phyloP scores from a whole-genome alignment of 257 asterid species.

The Solanum medicagineum region DNA sequence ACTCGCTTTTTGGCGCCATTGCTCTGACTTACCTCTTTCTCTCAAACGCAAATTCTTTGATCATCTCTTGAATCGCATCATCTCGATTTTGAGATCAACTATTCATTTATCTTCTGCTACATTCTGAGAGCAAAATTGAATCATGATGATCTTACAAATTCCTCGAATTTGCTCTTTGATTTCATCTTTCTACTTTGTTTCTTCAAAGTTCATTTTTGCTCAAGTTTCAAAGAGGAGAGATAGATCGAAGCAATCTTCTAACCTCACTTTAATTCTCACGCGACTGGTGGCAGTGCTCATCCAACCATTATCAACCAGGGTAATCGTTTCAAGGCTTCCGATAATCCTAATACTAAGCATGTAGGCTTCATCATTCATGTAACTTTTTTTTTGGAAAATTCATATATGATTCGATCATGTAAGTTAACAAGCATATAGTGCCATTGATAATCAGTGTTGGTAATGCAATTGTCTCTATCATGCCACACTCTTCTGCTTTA shows the following conservation, averaged over 20 bases:
- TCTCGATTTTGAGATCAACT: constrained; percentile 1
- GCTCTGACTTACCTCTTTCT: not conserved
- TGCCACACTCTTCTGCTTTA: not conserved
- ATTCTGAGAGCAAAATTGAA: not conserved
- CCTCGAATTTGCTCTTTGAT: constrained; percentile 2
- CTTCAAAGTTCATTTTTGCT: constrained; percentile 7
- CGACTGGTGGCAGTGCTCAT: constrained; percentile 48
- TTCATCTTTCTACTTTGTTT: not conserved
- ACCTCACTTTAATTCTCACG: constrained; percentile 7
- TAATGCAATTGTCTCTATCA: not conserved
- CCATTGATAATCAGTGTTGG: not conserved
- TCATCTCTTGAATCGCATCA: not conserved
- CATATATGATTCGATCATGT: not conserved
- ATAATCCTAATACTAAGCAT: constrained; percentile 26
- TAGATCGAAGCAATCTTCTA: constrained; percentile 25
- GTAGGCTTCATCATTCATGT: constrained; percentile 4
- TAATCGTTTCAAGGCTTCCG: constrained; percentile 40
- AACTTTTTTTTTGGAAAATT: not conserved
- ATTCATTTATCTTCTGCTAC: not conserved
- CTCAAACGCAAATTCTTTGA: not conserved
- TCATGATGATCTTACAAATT: not conserved
- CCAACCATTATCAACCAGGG: constrained; percentile 62
- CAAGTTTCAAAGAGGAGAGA: constrained; percentile 13
- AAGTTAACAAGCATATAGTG: not conserved
- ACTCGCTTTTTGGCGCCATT: not conserved